A percentile compares a stretch with the other conserved stretches of the same genome.
phyloP scores from a whole-genome alignment of 192 early-diverging fungal genomes.

The Oehlia diaphana region DNA sequence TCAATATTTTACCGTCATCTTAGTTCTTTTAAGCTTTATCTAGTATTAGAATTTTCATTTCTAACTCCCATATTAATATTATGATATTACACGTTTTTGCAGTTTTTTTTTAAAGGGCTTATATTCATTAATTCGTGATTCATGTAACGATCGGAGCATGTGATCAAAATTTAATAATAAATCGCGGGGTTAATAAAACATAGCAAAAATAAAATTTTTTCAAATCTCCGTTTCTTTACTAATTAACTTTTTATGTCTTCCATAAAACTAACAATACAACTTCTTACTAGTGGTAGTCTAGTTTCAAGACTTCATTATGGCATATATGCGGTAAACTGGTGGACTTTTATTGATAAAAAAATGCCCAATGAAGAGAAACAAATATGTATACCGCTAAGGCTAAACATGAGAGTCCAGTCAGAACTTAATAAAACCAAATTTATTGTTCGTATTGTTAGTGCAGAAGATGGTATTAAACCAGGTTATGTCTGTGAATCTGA shows the following conservation, averaged over 20 bases:
- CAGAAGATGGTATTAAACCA: neutral
- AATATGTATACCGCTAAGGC: neutral
- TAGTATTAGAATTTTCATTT: no score
- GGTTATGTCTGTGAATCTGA: neutral
- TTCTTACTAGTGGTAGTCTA: neutral
- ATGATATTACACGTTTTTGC: no score
- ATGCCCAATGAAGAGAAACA: neutral
- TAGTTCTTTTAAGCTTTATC: no score
- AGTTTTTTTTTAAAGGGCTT: no score
- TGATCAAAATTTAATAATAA: no score
- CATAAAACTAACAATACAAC: neutral
- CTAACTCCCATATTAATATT: no score
- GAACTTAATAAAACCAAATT: conserved; percentile 7
- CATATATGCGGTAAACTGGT: neutral
- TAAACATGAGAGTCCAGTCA: conserved; percentile 6
- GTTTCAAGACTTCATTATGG: neutral
- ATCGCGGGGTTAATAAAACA: neutral
- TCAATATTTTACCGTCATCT: no score
- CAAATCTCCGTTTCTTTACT: conserved; percentile 14
- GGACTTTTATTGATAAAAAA: neutral
- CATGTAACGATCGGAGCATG: no score
- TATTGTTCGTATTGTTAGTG: conserved; percentile 9
- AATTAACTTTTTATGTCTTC: neutral
- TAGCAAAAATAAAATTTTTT: neutral
- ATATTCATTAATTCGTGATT: no score